phyloP scores from a whole-genome alignment of 768 basidiomycete genomes.

The Mycena polygramma region DNA sequence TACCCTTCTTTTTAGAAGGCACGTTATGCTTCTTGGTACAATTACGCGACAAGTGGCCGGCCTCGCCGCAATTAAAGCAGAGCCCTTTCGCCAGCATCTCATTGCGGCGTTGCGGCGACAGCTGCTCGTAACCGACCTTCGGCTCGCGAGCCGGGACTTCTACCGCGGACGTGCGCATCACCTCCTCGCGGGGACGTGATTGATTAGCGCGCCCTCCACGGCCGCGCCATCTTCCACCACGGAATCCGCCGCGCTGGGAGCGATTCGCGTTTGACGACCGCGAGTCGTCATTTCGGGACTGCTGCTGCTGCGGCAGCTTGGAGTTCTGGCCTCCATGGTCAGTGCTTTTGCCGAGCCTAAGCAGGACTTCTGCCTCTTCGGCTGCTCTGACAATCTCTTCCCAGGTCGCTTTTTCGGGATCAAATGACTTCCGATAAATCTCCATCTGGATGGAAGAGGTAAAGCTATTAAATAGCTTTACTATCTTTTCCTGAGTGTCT shows the following conservation, averaged over 20 bases:
- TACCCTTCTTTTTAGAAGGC: constrained; percentile 4
- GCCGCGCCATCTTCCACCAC: neutral
- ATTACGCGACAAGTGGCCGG: neutral
- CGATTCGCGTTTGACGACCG: too few species aligned
- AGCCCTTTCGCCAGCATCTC: constrained; percentile 9
- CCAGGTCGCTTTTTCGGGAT: constrained; percentile 28
- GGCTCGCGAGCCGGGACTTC: too few species aligned
- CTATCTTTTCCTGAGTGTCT: constrained; percentile 37
- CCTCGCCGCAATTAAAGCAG: constrained; percentile 3
- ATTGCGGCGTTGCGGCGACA: neutral
- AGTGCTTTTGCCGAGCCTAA: neutral
- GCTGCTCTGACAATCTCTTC: constrained; percentile 23
- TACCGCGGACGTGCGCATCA: neutral
- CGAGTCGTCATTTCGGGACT: too few species aligned
- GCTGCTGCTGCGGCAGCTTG: too few species aligned
- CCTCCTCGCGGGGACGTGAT: neutral
- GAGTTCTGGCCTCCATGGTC: too few species aligned
- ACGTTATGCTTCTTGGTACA: neutral
- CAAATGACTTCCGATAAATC: constrained; percentile 27
- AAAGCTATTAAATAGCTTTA: constrained; percentile 44
- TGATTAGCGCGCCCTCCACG: neutral
- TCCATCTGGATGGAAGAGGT: constrained; percentile 32
- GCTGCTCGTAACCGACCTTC: neutral
- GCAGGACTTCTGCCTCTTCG: neutral
- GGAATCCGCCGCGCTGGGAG: neutral